Conservation (phyloP, 495 filamentous ascomycete species). For the Hyaloscypha finlandica region DNA sequence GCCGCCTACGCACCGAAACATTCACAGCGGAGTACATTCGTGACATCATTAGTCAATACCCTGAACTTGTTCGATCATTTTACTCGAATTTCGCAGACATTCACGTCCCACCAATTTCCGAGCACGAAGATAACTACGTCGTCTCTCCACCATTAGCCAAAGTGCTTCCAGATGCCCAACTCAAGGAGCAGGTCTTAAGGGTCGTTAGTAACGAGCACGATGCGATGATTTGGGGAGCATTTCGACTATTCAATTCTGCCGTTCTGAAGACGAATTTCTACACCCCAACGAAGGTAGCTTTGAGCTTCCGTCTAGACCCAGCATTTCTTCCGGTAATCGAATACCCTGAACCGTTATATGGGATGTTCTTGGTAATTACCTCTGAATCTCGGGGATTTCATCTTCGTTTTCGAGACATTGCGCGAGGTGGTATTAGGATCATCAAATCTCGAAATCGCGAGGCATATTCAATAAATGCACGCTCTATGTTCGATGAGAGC, state of each 20-base stretch:
- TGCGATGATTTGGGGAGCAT: constrained; percentile 96
- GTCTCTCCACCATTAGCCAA: constrained; percentile 65
- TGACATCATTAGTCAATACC: constrained; percentile 93
- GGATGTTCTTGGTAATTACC: constrained; percentile 97
- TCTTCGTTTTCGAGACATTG: constrained; percentile 94
- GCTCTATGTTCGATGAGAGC: constrained; percentile 96
- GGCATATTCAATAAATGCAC: constrained; percentile 92
- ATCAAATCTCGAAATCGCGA: constrained; percentile 96
- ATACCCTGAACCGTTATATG: constrained; percentile 91
- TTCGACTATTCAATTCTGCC: constrained; percentile 88
- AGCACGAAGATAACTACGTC: constrained; percentile 62
- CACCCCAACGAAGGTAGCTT: constrained; percentile 96
- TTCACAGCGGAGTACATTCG: constrained; percentile 97
- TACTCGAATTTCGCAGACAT: constrained; percentile 91
- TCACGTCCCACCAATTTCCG: constrained; percentile 80
- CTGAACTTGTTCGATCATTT: constrained; percentile 80
- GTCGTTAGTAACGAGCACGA: constrained; percentile 90
- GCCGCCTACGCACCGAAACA: constrained; percentile 89
- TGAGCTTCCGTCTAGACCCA: constrained; percentile 93
- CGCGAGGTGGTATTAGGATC: constrained; percentile 95
- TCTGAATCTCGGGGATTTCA: constrained; percentile 97
- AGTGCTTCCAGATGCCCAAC: constrained; percentile 73
- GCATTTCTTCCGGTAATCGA: constrained; percentile 85
- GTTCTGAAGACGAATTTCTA: constrained; percentile 99
- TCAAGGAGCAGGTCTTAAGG: constrained; percentile 79